Percentiles rank a stretch among this genome's conserved stretches.
Conservation (phyloP, 1,284 basidiomycete genomes). For the Trichosporon asahii region DNA sequence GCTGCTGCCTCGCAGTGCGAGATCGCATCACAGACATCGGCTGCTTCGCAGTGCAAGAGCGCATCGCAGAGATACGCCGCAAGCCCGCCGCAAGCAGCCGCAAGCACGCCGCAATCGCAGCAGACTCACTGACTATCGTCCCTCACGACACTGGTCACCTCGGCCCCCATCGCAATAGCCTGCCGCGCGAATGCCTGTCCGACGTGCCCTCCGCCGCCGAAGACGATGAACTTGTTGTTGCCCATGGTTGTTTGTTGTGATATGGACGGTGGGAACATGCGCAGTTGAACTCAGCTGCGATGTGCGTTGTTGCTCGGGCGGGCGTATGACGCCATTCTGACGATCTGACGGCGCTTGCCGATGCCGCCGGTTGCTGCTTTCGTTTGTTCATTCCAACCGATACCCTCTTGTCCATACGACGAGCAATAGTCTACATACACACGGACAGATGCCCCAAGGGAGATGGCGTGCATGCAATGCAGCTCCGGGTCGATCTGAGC, state of each 20-base stretch:
- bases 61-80: too few relatives aligned
- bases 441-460: too few relatives aligned
- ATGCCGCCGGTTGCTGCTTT: neutral
- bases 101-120: too few relatives aligned
- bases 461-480: too few relatives aligned
- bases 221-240: slow-evolving; percentile 37
- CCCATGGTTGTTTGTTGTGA: neutral
- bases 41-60: too few relatives aligned
- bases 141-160: slow-evolving; percentile 63
- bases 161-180: slow-evolving; percentile 55
- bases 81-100: too few relatives aligned
- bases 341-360: neutral
- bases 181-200: slow-evolving; percentile 51
- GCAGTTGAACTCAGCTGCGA: neutral
- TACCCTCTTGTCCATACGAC: too few relatives aligned
- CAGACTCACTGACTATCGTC: slow-evolving; percentile 47
- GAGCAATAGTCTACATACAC: too few relatives aligned
- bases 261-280: neutral
- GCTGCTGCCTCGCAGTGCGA: too few relatives aligned
- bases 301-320: neutral
- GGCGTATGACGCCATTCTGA: neutral
- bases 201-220: slow-evolving; percentile 53
- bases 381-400: too few relatives aligned
- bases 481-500: too few relatives aligned
- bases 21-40: too few relatives aligned